Percentiles rank a stretch among this genome's conserved stretches.
These are phyloP conservation scores for Leucogyrophana mollusca DNA, from an alignment of 768 basidiomycete species.

Conservation along the genomic window DNA sequence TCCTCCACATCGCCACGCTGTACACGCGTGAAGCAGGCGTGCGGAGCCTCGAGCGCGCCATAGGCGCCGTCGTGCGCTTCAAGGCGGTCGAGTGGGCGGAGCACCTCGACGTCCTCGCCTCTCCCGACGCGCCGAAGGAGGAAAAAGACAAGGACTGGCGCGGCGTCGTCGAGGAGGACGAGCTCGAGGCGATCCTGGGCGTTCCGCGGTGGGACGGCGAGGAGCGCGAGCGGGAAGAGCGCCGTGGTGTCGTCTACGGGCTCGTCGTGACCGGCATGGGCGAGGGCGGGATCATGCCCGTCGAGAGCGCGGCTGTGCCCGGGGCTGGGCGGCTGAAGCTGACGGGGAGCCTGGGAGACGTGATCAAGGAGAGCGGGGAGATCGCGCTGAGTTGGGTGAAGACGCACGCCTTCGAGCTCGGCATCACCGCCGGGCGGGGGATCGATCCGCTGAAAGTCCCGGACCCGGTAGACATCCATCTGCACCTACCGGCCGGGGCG, in stretches of 20 bases:
- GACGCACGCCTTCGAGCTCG: conserved; percentile 75
- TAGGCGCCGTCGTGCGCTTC: conserved; percentile 84
- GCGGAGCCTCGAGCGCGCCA: conserved; percentile 82
- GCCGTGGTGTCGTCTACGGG: conserved; percentile 79
- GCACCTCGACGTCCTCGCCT: conserved; percentile 32
- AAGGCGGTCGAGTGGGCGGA: conserved; percentile 94
- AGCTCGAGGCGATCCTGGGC: conserved; percentile 85
- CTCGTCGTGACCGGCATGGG: conserved; percentile 88
- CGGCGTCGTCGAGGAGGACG: conserved; percentile 57
- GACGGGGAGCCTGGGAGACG: conserved; percentile 86
- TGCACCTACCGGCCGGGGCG: conserved; percentile 87
- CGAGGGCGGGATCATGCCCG: conserved; percentile 80
- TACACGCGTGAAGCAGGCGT: conserved; percentile 94
- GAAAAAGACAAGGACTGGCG: conserved; percentile 46
- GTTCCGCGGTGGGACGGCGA: conserved; percentile 78
- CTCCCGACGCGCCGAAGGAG: conserved; percentile 10
- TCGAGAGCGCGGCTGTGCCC: conserved; percentile 80
- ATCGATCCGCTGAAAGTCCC: conserved; percentile 77
- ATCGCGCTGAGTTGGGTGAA: conserved; percentile 93
- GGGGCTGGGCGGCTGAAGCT: conserved; percentile 72
- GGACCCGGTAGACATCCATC: conserved; percentile 76
- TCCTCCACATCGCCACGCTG: conserved; percentile 69
- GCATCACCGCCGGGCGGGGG: conserved; percentile 65
- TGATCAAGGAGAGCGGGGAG: conserved; percentile 90
- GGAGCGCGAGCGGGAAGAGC: conserved; percentile 72